Base-by-base conservation (phyloP, 2,329 filamentous ascomycete genomes). In the Alternaria postmessia region DNA sequence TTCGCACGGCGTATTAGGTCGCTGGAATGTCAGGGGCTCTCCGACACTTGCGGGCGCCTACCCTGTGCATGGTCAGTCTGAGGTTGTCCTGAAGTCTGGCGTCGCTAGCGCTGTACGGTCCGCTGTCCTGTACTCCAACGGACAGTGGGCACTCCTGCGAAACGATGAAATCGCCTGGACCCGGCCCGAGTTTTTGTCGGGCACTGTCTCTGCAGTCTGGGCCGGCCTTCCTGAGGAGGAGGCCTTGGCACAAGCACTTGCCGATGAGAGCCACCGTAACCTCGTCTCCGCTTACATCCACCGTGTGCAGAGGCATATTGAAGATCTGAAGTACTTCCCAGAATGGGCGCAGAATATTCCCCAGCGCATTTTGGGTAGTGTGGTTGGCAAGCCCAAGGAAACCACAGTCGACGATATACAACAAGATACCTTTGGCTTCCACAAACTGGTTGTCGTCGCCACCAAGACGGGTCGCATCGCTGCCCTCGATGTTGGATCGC, bases 221-320 rank as follows among this genome's bases (percentile, higher is more conserved):
- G 91, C 90, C 0, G 91, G 94, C 51, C 86, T 92, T 6, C 89
- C 90, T 12, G 88, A 90, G 66, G 86, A 86, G 16, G 91, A 94
- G 74, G 86, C 88, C 52, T 82, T 97, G 49, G 93, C 89, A 6
- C 89, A 91, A 75, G 91, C 93, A 30, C 83, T 98, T 7, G 91
- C 96, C 67, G 87, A 91, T 24, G 94, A 99, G 79, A 91, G 92
- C 4, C 91, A 97, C 74, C 91, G 90, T 72, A 96, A 91, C 74
- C 84, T 92, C 3, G 72, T 92, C 6, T 84, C 86, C 11, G 95
- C 95, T n/a, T 99, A 97, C 73, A 81, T 94, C 28, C 93, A 97
- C 79, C 90, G 95, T 14, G 84, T 97, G 14, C 90, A 86, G 64
- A 91, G 95, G 46, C 95, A 99, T 74, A 71, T 93, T 14, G 84